Evolutionary conservation across 306 rosid genomes (phyloP).

Genomic region (Boehmeria nivea): DNA sequence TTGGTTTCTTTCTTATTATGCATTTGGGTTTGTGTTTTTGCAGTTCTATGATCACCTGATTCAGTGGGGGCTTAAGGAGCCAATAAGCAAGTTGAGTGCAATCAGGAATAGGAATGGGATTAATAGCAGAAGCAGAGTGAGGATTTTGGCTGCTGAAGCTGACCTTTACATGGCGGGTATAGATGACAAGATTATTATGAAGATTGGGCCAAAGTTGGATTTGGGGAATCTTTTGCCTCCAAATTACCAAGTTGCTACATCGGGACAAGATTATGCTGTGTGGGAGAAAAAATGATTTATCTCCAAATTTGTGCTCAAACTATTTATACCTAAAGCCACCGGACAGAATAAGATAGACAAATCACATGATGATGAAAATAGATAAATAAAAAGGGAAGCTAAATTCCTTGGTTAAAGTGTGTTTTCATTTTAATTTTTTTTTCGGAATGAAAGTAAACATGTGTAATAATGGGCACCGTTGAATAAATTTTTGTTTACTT

Average conservation of each 20-base stretch:
- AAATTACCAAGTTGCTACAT: constrained; percentile 34
- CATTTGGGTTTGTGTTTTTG: constrained; percentile 12
- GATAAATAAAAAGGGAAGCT: too few species aligned
- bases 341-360: too few species aligned
- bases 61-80: constrained; percentile 63
- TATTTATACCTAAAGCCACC: too few species aligned
- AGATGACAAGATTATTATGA: constrained; percentile 53
- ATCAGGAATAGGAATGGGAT: constrained; percentile 55
- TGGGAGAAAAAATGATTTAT: constrained; percentile 37
- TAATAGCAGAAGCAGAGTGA: constrained; percentile 40
- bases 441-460: too few species aligned
- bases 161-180: constrained; percentile 58
- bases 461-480: too few species aligned
- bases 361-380: too few species aligned
- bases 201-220: constrained; percentile 56
- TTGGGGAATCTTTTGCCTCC: constrained; percentile 56
- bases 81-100: constrained; percentile 33
- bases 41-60: constrained; percentile 77
- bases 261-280: constrained; percentile 60
- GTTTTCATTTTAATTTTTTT: too few species aligned
- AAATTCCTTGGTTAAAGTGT: too few species aligned
- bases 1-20: not conserved
- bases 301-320: too few species aligned
- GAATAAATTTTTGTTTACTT: too few species aligned
- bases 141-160: constrained; percentile 50